Conservation (phyloP, 2,329 filamentous ascomycete genomes). For the Fusarium sp. region DNA sequence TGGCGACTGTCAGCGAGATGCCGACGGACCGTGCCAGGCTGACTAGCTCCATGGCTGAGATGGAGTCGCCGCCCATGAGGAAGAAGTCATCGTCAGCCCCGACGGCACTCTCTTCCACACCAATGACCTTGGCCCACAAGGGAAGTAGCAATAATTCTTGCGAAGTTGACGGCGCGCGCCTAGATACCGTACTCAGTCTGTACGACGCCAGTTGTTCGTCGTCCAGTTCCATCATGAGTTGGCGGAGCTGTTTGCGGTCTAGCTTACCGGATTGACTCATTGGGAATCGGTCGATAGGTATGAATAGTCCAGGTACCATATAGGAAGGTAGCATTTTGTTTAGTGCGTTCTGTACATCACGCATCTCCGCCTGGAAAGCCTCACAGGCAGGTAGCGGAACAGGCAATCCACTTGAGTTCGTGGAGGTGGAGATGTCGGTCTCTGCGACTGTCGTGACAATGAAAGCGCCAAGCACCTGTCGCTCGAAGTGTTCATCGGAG, state of each 20-base stretch:
- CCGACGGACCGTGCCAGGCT: conserved; percentile 9
- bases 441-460: conserved; percentile 4
- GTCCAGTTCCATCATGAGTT: conserved; percentile 10
- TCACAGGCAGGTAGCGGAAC: conserved; percentile 11
- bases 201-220: conserved; percentile 12
- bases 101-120: conserved; percentile 11
- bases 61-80: conserved; percentile 12
- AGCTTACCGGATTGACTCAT: conserved; percentile 15
- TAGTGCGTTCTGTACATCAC: conserved; percentile 9
- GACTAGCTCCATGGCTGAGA: conserved; percentile 15
- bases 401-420: conserved; percentile 7
- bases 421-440: conserved; percentile 9
- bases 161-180: conserved; percentile 7
- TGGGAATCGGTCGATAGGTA: conserved; percentile 11
- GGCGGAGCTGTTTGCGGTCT: conserved; percentile 12
- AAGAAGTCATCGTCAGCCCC: conserved; percentile 15
- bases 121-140: conserved; percentile 10
- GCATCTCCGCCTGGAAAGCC: conserved; percentile 12
- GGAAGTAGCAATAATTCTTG: conserved; percentile 13
- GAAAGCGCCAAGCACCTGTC: conserved; percentile 4
- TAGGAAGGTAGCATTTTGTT: conserved; percentile 10
- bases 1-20: conserved; percentile 13
- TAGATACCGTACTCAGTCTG: conserved; percentile 3
- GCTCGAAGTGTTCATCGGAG: conserved; percentile 10
- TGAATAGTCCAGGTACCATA: conserved; percentile 14